phyloP scores from a whole-genome alignment of 257 asterid genomes.

The Forsythia suspensa region DNA sequence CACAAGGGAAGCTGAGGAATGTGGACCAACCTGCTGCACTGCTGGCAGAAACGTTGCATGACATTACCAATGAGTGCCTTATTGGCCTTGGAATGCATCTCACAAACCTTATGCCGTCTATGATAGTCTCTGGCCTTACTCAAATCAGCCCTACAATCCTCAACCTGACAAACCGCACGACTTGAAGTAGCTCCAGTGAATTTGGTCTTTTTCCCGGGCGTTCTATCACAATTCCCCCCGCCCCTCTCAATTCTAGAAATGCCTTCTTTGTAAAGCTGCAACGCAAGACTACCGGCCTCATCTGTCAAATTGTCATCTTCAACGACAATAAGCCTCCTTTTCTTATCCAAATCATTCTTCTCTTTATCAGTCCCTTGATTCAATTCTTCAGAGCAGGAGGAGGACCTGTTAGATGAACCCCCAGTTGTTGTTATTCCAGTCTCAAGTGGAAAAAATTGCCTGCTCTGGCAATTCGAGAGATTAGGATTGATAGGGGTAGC shows the following conservation, averaged over 20 bases:
- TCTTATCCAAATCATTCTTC: conserved; percentile 52
- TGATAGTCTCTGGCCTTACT: conserved; percentile 77
- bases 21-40: conserved; percentile 71
- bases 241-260: conserved; percentile 16
- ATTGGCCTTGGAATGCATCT: conserved; percentile 71
- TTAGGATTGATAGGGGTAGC: conserved; percentile 52
- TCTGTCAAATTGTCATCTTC: conserved; percentile 30
- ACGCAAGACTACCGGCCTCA: conserved; percentile 38
- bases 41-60: conserved; percentile 89
- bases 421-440: conserved; percentile 26
- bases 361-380: conserved; percentile 24
- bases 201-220: conserved; percentile 67
- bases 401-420: conserved; percentile 52
- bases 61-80: conserved; percentile 62
- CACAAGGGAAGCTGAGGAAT: not conserved
- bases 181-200: conserved; percentile 36
- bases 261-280: conserved; percentile 56
- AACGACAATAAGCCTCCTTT: conserved; percentile 43
- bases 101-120: conserved; percentile 79
- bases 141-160: conserved; percentile 70
- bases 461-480: conserved; percentile 36
- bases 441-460: conserved; percentile 50
- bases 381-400: conserved; percentile 59
- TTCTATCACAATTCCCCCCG: conserved; percentile 30
- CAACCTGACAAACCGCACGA: conserved; percentile 72